Base-by-base conservation (phyloP, 78 protist genomes). In the Dictyostelium capitatum region DNA sequence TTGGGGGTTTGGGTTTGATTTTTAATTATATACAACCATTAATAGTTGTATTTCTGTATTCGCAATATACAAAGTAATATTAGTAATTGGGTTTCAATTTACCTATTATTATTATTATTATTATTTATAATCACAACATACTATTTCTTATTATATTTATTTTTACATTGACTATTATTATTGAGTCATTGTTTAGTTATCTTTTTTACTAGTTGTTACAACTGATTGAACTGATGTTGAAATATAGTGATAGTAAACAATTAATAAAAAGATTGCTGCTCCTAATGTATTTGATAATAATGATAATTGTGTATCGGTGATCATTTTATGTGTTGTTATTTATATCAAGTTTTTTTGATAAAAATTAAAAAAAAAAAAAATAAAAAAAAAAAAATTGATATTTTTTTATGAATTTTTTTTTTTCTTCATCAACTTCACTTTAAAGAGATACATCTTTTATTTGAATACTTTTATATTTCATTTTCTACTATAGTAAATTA, bases 231-330 rank as follows among this genome's bases (percentile, higher is more conserved):
- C 30, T 7, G 69, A 8, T 3, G 83, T 43, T 15, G 79, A 28
- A 19, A 85, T 23, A 69, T 57, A 85, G 32, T 85, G 92, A 85
- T 85, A 85, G 15, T 43, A 54, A 53, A 85, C 92, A 85, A 85
- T 77, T 8, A 85, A 77, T 19, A 85, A 6, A 54, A 85, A 73
- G 28, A 73, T 54, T 23, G 79, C 30, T 0, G 92, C 92, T 50
- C 92, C 92, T 25, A 85, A 41, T 2, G 83, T 75, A 65, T 85
- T 85, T 15, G 92, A 82, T 59, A 85, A 77, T 23, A 85, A 74
- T 15, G 92, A 25, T 15, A 85, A 32, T 85, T 85, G 92, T 1
- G 82, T 85, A 77, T 85, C 92, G 12, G 92, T 85, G 64, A 85
- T 85, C 75, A 78, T 78, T 78, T 41, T n/a, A n/a, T 72, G 12